These are phyloP conservation scores for Aspergillus clavatus DNA, from an alignment of 2,329 filamentous ascomycete species.

Conservation along the genomic window DNA sequence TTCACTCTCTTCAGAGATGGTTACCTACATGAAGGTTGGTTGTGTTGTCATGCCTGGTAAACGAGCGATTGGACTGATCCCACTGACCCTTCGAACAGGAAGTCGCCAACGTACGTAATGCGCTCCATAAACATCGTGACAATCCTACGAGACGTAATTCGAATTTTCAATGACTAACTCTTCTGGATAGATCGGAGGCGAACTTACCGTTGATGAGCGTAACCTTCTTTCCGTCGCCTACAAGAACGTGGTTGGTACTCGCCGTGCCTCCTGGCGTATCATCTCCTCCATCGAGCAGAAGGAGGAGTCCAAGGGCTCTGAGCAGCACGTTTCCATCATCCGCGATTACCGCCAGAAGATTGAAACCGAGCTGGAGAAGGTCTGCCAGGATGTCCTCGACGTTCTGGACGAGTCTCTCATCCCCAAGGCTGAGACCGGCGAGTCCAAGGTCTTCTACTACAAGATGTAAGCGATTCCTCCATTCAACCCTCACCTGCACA, in stretches of 20 bases:
- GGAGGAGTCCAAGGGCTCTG: slow-evolving; percentile 97
- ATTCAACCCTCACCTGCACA: background rate
- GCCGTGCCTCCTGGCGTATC: slow-evolving; percentile 98
- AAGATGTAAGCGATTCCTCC: slow-evolving; percentile 97
- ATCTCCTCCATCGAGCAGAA: slow-evolving; percentile 99
- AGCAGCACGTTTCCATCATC: slow-evolving; percentile 91
- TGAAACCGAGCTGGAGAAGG: slow-evolving; percentile 92
- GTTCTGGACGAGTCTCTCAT: slow-evolving; percentile 91
- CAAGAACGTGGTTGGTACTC: slow-evolving; percentile 99
- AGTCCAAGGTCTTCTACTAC: slow-evolving; percentile 99
- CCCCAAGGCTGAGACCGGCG: slow-evolving; percentile 90
- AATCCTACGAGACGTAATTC: slow-evolving; percentile 4
- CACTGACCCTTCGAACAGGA: slow-evolving; percentile 53
- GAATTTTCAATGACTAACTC: too few species aligned
- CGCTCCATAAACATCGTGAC: slow-evolving; percentile 3
- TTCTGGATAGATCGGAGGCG: slow-evolving; percentile 54
- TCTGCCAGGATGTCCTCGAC: slow-evolving; percentile 96
- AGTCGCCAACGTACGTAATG: slow-evolving; percentile 74
- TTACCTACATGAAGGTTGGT: slow-evolving; percentile 92
- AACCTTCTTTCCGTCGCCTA: slow-evolving; percentile 98
- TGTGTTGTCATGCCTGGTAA: slow-evolving; percentile 7
- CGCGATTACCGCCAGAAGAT: slow-evolving; percentile 98
- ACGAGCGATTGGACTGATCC: slow-evolving; percentile 6
- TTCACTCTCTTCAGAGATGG: slow-evolving; percentile 65
- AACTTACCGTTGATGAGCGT: slow-evolving; percentile 66